phyloP scores from a whole-genome alignment of 495 filamentous ascomycete genomes.

The Peziza echinospora region DNA sequence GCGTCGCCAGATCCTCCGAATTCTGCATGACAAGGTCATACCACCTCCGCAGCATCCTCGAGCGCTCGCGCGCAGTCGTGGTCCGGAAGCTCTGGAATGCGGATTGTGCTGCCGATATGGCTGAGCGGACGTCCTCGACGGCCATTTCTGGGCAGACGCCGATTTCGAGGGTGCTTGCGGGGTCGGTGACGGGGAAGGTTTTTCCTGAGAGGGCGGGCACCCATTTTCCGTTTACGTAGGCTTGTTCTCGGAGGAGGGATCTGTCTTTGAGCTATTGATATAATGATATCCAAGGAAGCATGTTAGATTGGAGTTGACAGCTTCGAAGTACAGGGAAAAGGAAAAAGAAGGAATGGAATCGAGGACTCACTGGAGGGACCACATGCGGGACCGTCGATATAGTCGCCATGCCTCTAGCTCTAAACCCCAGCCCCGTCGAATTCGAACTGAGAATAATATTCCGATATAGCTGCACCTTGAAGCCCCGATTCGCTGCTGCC shows the following conservation, averaged over 20 bases:
- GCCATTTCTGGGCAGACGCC: constrained; percentile 50
- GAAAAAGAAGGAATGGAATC: no score
- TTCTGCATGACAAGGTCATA: constrained; percentile 78
- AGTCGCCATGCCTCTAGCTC: no score
- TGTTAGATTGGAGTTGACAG: no score
- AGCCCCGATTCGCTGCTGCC: no score
- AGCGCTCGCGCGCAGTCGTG: constrained; percentile 56
- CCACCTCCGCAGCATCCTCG: constrained; percentile 70
- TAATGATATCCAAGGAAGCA: no score
- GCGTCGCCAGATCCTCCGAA: constrained; percentile 60
- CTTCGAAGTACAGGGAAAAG: no score
- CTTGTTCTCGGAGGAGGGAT: constrained; percentile 55
- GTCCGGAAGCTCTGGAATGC: constrained; percentile 59
- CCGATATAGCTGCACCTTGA: no score
- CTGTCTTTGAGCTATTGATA: constrained; percentile 64
- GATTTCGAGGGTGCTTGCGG: constrained; percentile 42
- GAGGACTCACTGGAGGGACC: no score
- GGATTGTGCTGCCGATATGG: constrained; percentile 39
- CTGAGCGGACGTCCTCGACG: constrained; percentile 36
- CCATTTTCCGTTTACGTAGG: constrained; percentile 69
- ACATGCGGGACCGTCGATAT: no score
- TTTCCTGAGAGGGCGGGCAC: constrained; percentile 40
- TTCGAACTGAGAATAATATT: no score
- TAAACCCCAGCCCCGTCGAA: no score
- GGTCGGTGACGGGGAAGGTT: constrained; percentile 44